Base-by-base conservation (phyloP, 1,284 basidiomycete genomes). In the Ceratobasidium sp. region DNA sequence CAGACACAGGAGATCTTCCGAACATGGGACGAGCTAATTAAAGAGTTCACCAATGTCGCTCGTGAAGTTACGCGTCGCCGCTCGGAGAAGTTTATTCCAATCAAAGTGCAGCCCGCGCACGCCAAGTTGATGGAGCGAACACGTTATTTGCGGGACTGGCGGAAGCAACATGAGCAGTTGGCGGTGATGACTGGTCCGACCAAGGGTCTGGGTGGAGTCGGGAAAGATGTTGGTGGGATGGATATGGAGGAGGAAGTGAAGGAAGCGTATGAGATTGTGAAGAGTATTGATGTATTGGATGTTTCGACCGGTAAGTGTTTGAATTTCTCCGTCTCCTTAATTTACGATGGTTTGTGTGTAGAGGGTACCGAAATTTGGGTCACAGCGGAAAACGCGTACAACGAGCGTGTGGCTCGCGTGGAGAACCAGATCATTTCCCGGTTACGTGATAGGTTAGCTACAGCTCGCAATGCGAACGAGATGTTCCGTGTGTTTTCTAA, bases 401-500 rank as follows among this genome's bases (percentile, higher is more conserved):
- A 99, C 82, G 97, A 99, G 84, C 93, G 97, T 17, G 96, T 99
- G 7, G 94, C 97, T 0, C 90, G 97, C 12, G 98, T 99, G 50
- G 98, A 99, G 87, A 99, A 98, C 86, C 97, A 97, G 84, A 98
- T 99, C 84, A 99, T 99, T 84, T 95, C 97, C 7, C 89, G 95
- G 33, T 86, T 99, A 71, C 90, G 97, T 48, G 96, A 98, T 84
- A 89, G 96, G 78, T 89, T 99, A 26, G 98, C 95, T n/a, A 97
- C 96, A 12, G 97, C 97, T 38, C 89, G 96, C 68, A 99, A 98
- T 83, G 97, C 98, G 1, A 97, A 98, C 83, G 97, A 99, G 87
- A 99, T 99, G 97, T 99, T 99, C 86, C 91, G 97, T 74, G 97
- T 99, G 65, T 97, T 99, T 85, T 97, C 96, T 5, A 98, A 98